A percentile compares a stretch with the other conserved stretches of the same genome.
Conservation (phyloP, 1,284 basidiomycete species). For the Ganoderma sinense region DNA sequence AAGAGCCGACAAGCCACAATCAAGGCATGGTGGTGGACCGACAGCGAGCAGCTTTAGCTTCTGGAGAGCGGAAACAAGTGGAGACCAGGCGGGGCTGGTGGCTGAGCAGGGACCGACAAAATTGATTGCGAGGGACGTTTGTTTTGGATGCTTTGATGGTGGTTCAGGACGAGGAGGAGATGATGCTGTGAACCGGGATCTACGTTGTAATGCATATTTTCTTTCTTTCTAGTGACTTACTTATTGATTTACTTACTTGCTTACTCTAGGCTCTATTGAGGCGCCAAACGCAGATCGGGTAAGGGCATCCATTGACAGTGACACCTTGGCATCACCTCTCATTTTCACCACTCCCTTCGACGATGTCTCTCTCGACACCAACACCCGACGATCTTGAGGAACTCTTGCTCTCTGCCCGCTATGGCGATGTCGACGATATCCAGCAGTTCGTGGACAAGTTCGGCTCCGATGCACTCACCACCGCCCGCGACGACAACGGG, state of each 20-base stretch:
- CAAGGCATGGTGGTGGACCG: neutral
- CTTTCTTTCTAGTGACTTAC: no score
- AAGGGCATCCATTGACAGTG: no score
- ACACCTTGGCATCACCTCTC: neutral
- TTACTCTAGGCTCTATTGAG: no score
- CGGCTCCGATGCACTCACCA: constrained; percentile 59
- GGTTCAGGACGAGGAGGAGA: neutral
- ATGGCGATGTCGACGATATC: constrained; percentile 85
- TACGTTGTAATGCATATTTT: neutral
- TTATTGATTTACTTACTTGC: no score
- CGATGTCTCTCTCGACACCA: constrained; percentile 40
- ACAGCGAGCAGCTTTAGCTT: neutral
- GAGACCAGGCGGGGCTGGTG: neutral
- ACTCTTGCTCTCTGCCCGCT: constrained; percentile 82
- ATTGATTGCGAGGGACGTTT: neutral
- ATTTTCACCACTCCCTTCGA: neutral
- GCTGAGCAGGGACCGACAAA: neutral
- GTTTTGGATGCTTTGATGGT: neutral
- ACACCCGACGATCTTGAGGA: constrained; percentile 76
- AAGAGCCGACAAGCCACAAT: neutral
- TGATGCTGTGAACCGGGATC: neutral
- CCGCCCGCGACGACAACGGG: constrained; percentile 74
- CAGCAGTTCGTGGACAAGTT: constrained; percentile 68
- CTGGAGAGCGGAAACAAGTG: no score
- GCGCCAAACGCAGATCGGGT: no score